Conservation (phyloP, 2,329 filamentous ascomycete genomes). For the Peltaster fructicola region DNA sequence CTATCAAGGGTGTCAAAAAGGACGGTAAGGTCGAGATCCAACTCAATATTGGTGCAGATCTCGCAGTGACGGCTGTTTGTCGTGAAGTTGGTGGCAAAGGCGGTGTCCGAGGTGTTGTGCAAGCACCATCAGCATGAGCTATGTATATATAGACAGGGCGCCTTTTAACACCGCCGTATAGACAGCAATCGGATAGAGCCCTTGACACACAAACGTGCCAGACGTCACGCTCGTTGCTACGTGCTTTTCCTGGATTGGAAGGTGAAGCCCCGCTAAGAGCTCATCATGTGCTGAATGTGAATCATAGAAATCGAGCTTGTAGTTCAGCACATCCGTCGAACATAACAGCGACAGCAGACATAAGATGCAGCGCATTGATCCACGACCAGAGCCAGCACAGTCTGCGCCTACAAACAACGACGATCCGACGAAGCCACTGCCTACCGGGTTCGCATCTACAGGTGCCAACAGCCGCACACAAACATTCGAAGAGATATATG, state of each 20-base stretch:
- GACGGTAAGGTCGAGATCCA: slow-evolving; percentile 84
- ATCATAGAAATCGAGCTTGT: too few relatives aligned
- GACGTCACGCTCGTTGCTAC: too few relatives aligned
- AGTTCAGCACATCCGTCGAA: too few relatives aligned
- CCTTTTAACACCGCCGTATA: too few relatives aligned
- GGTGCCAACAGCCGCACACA: slow-evolving; percentile 31
- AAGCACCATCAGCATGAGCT: too few relatives aligned
- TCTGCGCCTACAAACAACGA: slow-evolving; percentile 3
- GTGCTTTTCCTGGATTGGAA: too few relatives aligned
- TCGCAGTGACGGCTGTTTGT: slow-evolving; percentile 62
- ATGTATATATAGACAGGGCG: too few relatives aligned
- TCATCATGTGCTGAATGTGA: too few relatives aligned
- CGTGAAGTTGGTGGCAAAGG: slow-evolving; percentile 78
- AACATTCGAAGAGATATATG: slow-evolving; percentile 98
- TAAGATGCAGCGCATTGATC: slow-evolving; percentile 18
- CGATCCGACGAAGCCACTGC: slow-evolving; percentile 6
- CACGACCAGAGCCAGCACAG: slow-evolving; percentile 8
- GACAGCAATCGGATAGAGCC: too few relatives aligned
- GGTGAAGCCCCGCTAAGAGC: too few relatives aligned
- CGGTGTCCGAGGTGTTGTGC: slow-evolving; percentile 53
- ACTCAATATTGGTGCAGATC: slow-evolving; percentile 67
- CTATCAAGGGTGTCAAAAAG: slow-evolving; percentile 70
- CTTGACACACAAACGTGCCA: too few relatives aligned
- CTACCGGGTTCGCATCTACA: slow-evolving; percentile 17
- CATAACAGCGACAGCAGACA: too few relatives aligned